Evolutionary conservation across 768 basidiomycete species (phyloP).

Genomic region (Macrolepiota albuminosa): DNA sequence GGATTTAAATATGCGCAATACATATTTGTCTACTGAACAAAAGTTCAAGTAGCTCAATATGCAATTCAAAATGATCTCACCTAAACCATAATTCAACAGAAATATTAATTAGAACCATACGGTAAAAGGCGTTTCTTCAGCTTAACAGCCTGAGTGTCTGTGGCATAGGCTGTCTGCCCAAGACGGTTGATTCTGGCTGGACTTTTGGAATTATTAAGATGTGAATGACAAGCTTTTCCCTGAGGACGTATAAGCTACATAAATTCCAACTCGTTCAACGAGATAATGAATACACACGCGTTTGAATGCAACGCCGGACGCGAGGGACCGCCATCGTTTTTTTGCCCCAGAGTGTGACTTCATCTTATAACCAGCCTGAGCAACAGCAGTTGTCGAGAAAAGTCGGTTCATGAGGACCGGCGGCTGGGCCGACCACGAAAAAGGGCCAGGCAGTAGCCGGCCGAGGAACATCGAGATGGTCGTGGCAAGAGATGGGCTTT

Average conservation of each 20-base stretch:
- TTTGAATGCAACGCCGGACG: conserved; percentile 65
- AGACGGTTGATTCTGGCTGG: conserved; percentile 63
- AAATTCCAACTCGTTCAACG: neutral
- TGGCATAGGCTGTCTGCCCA: conserved; percentile 62
- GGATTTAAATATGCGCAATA: conserved; percentile 1
- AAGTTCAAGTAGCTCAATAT: neutral
- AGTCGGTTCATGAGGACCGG: conserved; percentile 24
- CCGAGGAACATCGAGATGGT: conserved; percentile 11
- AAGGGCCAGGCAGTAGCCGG: conserved; percentile 6
- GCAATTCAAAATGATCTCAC: neutral
- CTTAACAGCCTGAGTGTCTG: conserved; percentile 55
- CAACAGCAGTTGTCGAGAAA: conserved; percentile 57
- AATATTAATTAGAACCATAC: conserved; percentile 42
- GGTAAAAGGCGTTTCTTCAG: conserved; percentile 67
- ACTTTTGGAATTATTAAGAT: conserved; percentile 67
- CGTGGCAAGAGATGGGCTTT: neutral
- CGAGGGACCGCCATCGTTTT: conserved; percentile 72
- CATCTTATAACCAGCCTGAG: conserved; percentile 66
- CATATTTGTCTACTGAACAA: conserved; percentile 2
- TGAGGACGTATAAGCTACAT: conserved; percentile 20
- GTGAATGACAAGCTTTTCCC: conserved; percentile 69
- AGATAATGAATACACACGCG: conserved; percentile 44
- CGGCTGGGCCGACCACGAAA: conserved; percentile 13
- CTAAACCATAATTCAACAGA: neutral
- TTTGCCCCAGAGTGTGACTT: conserved; percentile 80